Evolutionary conservation across 2,329 filamentous ascomycete genomes (phyloP).

Genomic region (Sporothrix sp.): DNA sequence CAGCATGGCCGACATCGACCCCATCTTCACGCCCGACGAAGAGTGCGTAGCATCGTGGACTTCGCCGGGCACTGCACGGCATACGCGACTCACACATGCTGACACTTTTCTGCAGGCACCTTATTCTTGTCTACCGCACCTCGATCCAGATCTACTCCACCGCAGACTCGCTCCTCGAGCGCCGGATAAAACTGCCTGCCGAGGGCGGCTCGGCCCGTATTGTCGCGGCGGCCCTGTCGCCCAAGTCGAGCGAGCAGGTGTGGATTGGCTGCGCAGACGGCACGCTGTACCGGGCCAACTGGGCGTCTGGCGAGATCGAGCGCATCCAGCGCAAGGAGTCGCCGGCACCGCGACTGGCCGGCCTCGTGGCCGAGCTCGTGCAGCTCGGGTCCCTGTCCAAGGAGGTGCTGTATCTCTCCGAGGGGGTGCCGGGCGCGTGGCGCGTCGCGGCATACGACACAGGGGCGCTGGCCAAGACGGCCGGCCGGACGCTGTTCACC

Average conservation of each 20-base stretch:
- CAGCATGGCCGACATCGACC: constrained; percentile 54
- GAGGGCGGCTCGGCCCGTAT: constrained; percentile 25
- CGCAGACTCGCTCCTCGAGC: constrained; percentile 67
- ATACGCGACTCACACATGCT: background rate
- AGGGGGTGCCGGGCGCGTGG: constrained; percentile 29
- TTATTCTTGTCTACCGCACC: constrained; percentile 66
- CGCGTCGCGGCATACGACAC: constrained; percentile 38
- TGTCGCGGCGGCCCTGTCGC: constrained; percentile 32
- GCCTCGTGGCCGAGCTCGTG: constrained; percentile 35
- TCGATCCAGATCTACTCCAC: constrained; percentile 75
- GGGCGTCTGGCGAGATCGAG: constrained; percentile 37
- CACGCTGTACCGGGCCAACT: constrained; percentile 47
- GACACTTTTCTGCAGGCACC: constrained; percentile 33
- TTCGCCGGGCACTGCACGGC: too few species aligned
- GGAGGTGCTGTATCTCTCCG: constrained; percentile 40
- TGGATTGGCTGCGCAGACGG: constrained; percentile 54
- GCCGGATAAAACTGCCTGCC: constrained; percentile 52
- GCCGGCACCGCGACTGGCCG: constrained; percentile 30
- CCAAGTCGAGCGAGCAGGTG: constrained; percentile 35
- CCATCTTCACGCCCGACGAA: constrained; percentile 52
- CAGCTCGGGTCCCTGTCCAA: constrained; percentile 25
- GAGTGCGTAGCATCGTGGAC: constrained; percentile 34
- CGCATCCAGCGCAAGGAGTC: constrained; percentile 33
- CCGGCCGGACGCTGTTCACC: constrained; percentile 14
- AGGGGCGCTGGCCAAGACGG: constrained; percentile 3